Base-by-base conservation (phyloP, 2,329 filamentous ascomycete genomes). In the Trichoderma simmonsii region DNA sequence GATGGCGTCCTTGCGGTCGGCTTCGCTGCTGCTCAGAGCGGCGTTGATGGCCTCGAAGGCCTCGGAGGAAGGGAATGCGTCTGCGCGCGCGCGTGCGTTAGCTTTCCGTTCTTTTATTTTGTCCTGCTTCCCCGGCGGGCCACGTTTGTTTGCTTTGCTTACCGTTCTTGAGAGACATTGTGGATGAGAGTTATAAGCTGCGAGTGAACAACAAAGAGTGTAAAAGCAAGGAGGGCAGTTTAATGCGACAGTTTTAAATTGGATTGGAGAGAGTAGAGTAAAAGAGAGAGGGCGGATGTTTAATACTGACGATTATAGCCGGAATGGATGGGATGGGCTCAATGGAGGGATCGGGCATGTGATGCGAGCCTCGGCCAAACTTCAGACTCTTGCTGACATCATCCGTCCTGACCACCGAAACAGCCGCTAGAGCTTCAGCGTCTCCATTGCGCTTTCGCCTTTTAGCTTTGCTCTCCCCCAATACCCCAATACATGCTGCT, bases 41-140 rank as follows among this genome's bases (percentile, higher is more conserved):
- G 84, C 80, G 82, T 93, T 89, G 87, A 99, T 98, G 79, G 86
- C 87, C 81, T 99, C 96, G 83, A 99, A 99, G 77, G 95, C 94
- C 76, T 85, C 91, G 73, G 96, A 98, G 79, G 95, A 90, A 75
- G 96, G 95, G 85, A 97, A 98, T 76, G 91, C 90, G 83, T 90
- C 92, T 94, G 73, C 7, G 3, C 24, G 24, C 26, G 64, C 15
- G 51, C 26, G 54, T 34, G 24, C 8, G 56, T 70, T 36, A 70
- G 66, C 39, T 36, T 36, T 36, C 6, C 34, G 14, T 36, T 36
- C 34, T 36, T 36, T 36, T 36, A 15, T 15, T 15, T 36, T 36
- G 34, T 36, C 34, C 34, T 36, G 34, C 34, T 36, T 5, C 34
- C 14, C 11, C 14, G 6, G 36, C 36, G 36, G 36, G 28, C 6